Conservation (phyloP, 2,329 filamentous ascomycete genomes). For the Colletotrichum sp. region DNA sequence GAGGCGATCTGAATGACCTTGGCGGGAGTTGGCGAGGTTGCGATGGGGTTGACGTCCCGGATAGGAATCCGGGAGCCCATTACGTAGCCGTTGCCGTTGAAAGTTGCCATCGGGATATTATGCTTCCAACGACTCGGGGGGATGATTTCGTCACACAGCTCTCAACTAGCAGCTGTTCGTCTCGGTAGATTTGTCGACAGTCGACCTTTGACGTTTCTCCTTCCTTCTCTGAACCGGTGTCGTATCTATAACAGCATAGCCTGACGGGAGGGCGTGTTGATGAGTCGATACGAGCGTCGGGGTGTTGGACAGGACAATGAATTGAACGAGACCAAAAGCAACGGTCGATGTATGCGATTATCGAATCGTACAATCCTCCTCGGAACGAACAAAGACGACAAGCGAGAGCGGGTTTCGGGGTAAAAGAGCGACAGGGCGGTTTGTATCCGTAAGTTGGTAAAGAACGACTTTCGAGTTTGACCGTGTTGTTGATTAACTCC, state of each 20-base stretch:
- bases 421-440: slow-evolving; percentile 2
- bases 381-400: background rate
- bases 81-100: slow-evolving; percentile 24
- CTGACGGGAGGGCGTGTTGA: background rate
- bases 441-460: slow-evolving; percentile 22
- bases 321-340: background rate
- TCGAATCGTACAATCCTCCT: background rate
- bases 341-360: background rate
- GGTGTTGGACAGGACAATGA: background rate
- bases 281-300: background rate
- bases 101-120: slow-evolving; percentile 9
- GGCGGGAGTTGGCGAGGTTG: background rate
- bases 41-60: slow-evolving; percentile 18
- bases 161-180: slow-evolving; percentile 1
- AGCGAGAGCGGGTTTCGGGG: background rate
- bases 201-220: background rate
- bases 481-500: background rate
- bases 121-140: background rate
- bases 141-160: background rate
- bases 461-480: slow-evolving; percentile 35
- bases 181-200: background rate
- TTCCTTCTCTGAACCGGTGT: slow-evolving; percentile 8
- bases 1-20: slow-evolving; percentile 17
- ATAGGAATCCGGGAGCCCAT: slow-evolving; percentile 30
- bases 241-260: slow-evolving; percentile 10